Evolutionary conservation across 768 basidiomycete species (phyloP), one percentile per base, ranked within the genome.

Genomic region (Pulveroboletus sp.): DNA sequence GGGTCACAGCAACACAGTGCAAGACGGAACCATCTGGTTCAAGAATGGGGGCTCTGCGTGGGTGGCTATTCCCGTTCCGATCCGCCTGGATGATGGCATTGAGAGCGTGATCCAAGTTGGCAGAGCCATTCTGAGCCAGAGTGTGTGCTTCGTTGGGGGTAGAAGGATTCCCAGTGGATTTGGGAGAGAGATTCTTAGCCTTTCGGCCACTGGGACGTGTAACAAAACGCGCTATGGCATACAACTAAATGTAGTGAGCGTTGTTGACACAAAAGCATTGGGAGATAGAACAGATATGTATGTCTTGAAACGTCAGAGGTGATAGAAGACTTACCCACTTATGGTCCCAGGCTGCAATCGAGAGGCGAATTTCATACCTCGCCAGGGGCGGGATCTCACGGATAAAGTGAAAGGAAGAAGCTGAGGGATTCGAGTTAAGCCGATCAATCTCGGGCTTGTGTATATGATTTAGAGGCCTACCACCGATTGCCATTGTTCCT

Each of bases 351-450:
- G 75, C 69, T 11, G 70, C 82, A 3, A 87, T 65, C 20, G 63
- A 71, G 11, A 78, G 59, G 34, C 81, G 72, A 10, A 89, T 73
- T 66, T 90, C 84, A 53, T 85, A 90, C 1, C 67, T 63, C 9
- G 74, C 59, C 7, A 86, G 65, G 44, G 84, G 79, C 1, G 84
- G 77, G 20, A 90, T 87, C 65, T 90, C 88, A 14, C 77, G 77
- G 37, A 87, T 67, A 64, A 85, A 90, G 53, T 77, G 71, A 61
- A 76, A 87, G 60, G 45, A 3, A 38, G 19, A 29, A 33, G 14
- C 10, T 16, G 43, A 27, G 4, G 33, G 6, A n/a, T n/a, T n/a
- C n/a, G 33, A 4, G 31, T 25, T 6, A 16, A 24, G 13, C 8
- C 10, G 4, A 9, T 47, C 42, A 21, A 41, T 17, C 13, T 33